A percentile compares a stretch with the other conserved stretches of the same genome.
phyloP scores from a whole-genome alignment of 2,329 filamentous ascomycete genomes.

The Colletotrichum graminicola region DNA sequence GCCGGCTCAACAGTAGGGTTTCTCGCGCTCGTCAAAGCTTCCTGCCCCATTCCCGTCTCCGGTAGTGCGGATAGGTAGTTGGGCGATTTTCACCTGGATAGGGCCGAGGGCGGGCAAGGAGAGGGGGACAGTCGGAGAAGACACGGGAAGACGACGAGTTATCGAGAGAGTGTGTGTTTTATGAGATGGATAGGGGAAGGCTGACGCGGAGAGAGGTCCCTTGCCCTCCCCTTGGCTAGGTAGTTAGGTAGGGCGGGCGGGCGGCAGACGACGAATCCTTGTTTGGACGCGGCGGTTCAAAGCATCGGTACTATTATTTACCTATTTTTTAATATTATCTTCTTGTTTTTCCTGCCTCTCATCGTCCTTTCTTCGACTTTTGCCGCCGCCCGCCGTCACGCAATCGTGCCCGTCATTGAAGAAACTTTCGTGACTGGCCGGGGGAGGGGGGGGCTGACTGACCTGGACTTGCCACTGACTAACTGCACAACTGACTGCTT shows the following conservation, averaged over 20 bases:
- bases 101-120: background rate
- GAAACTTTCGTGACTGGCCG: too few relatives aligned
- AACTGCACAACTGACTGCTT: too few relatives aligned
- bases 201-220: background rate
- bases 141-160: background rate
- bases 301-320: background rate
- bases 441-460: too few relatives aligned
- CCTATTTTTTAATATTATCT: too few relatives aligned
- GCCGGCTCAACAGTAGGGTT: background rate
- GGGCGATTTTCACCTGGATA: background rate
- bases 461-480: background rate
- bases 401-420: too few relatives aligned
- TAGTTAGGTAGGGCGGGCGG: too few relatives aligned
- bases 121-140: background rate
- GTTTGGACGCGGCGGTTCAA: background rate
- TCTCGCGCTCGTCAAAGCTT: background rate
- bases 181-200: background rate
- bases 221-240: too few relatives aligned
- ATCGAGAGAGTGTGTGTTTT: background rate
- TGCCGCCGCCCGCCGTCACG: too few relatives aligned
- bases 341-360: background rate
- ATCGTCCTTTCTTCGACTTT: background rate
- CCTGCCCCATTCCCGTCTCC: background rate
- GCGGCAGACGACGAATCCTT: background rate
- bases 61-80: background rate